These are phyloP conservation scores for Cryphonectria parasitica DNA, from an alignment of 2,329 filamentous ascomycete species.

Conservation along the genomic window DNA sequence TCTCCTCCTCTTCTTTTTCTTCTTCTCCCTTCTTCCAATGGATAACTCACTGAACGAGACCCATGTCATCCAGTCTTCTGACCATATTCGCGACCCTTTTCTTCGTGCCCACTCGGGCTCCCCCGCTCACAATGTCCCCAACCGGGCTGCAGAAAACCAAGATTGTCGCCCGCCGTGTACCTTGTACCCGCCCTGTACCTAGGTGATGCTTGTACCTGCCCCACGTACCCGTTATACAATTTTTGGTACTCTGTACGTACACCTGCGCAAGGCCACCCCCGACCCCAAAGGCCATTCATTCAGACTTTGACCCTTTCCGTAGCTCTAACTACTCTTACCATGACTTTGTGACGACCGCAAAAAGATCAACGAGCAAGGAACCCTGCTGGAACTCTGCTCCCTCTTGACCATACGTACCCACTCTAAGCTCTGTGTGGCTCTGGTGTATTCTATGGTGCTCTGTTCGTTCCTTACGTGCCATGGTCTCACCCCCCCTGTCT, in stretches of 20 bases:
- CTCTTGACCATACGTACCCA: background rate
- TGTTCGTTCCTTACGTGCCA: background rate
- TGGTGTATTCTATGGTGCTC: background rate
- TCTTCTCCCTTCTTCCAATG: background rate
- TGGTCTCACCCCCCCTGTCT: constrained; percentile 22
- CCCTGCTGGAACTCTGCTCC: constrained; percentile 6
- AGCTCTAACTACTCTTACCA: background rate
- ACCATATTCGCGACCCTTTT: constrained; percentile 24
- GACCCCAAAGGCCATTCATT: background rate
- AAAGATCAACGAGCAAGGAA: constrained; percentile 8
- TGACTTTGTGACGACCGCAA: background rate
- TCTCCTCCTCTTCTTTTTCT: too few species aligned
- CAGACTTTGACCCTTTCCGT: constrained; percentile 2
- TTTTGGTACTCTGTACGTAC: background rate
- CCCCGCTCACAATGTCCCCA: background rate
- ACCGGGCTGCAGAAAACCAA: background rate
- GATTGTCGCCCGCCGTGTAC: background rate
- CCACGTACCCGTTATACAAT: background rate
- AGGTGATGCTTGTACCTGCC: background rate
- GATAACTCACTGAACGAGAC: background rate
- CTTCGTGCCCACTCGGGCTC: constrained; percentile 16
- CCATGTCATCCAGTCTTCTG: constrained; percentile 28
- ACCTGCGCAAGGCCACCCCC: background rate
- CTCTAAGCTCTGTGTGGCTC: constrained; percentile 6
- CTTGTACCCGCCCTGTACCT: background rate